Evolutionary conservation across 495 filamentous ascomycete species (phyloP).

Genomic region (Baudoinia panamericana): DNA sequence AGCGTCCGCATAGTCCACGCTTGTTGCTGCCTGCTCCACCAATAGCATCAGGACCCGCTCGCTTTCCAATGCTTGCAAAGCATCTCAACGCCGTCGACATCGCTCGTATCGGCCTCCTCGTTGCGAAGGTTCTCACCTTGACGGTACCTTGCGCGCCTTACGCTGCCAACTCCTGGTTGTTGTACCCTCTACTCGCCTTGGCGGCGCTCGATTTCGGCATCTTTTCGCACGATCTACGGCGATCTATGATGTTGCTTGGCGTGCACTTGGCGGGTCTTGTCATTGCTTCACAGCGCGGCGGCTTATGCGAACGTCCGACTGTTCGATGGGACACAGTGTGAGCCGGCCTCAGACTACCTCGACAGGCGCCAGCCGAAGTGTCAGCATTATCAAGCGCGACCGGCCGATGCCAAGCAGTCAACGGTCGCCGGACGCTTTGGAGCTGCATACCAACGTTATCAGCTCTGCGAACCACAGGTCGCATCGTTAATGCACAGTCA

Average conservation of each 20-base stretch:
- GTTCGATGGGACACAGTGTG: constrained; percentile 5
- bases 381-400: too few relatives aligned
- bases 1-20: constrained; percentile 18
- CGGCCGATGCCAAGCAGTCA: too few relatives aligned
- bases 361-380: too few relatives aligned
- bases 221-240: constrained; percentile 2
- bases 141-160: constrained; percentile 46
- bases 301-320: constrained; percentile 7
- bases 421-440: too few relatives aligned
- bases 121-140: constrained; percentile 18
- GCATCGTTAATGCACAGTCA: too few relatives aligned
- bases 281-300: constrained; percentile 5
- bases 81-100: constrained; percentile 25
- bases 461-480: too few relatives aligned
- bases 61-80: constrained; percentile 27
- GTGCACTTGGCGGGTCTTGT: constrained; percentile 7
- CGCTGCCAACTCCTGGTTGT: constrained; percentile 44
- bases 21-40: constrained; percentile 24
- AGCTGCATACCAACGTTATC: too few relatives aligned
- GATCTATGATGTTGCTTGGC: constrained; percentile 7
- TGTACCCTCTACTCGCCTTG: constrained; percentile 47
- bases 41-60: constrained; percentile 21
- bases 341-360: too few relatives aligned
- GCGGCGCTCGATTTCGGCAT: constrained; percentile 40
- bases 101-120: constrained; percentile 32